Conservation (phyloP, 2,329 filamentous ascomycete genomes). For the Didymella lethalis region DNA sequence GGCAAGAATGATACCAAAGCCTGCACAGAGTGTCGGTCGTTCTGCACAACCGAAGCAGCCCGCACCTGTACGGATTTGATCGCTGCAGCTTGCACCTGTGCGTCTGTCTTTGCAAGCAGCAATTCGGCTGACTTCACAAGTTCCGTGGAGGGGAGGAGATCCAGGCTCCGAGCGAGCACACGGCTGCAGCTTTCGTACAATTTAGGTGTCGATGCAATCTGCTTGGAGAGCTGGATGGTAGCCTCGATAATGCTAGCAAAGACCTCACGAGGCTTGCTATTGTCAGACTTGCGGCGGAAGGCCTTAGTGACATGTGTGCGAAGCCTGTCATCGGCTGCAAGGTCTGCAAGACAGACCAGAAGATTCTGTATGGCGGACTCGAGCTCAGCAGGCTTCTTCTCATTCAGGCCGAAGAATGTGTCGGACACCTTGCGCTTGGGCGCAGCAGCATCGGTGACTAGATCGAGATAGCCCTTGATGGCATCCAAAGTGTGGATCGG, state of each 20-base stretch:
- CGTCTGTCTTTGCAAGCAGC: slow-evolving; percentile 77
- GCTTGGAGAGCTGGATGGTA: slow-evolving; percentile 66
- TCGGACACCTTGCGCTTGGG: slow-evolving; percentile 77
- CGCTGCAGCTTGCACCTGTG: slow-evolving; percentile 78
- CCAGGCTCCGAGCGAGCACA: slow-evolving; percentile 79
- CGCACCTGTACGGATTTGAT: slow-evolving; percentile 75
- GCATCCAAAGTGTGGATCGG: slow-evolving; percentile 77
- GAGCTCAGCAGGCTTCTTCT: slow-evolving; percentile 52
- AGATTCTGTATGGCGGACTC: slow-evolving; percentile 50
- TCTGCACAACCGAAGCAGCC: slow-evolving; percentile 75
- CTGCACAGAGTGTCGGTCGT: slow-evolving; percentile 71
- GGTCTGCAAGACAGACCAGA: slow-evolving; percentile 50
- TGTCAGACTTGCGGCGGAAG: slow-evolving; percentile 40
- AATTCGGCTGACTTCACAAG: slow-evolving; percentile 88
- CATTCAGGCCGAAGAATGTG: slow-evolving; percentile 70
- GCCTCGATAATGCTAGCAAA: slow-evolving; percentile 53
- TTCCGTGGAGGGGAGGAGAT: slow-evolving; percentile 83
- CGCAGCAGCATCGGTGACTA: slow-evolving; percentile 78
- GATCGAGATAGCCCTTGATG: slow-evolving; percentile 76
- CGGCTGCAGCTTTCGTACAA: slow-evolving; percentile 63
- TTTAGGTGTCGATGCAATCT: slow-evolving; percentile 57
- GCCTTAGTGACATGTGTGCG: slow-evolving; percentile 42
- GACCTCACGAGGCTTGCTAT: slow-evolving; percentile 37
- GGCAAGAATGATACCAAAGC: slow-evolving; percentile 81
- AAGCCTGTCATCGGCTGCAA: slow-evolving; percentile 47